phyloP scores from a whole-genome alignment of 805 yeast species.

The Metschnikowia kunwiensis region DNA sequence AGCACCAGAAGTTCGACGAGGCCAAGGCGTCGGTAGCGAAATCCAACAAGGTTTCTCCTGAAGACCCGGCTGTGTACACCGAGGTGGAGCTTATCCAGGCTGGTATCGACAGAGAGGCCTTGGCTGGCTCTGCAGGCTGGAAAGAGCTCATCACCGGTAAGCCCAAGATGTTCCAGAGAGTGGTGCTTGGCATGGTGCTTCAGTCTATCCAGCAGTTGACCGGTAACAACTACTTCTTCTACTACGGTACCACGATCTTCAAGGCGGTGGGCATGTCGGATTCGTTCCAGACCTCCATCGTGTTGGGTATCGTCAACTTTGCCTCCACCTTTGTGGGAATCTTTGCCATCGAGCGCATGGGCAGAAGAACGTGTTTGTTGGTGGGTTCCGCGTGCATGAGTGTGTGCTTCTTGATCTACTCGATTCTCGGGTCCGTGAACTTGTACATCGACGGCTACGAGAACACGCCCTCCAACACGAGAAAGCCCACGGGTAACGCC shows the following conservation, averaged over 20 bases:
- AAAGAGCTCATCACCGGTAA: conserved; percentile 58
- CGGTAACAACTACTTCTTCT: conserved; percentile 64
- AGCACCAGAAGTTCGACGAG: conserved; percentile 46
- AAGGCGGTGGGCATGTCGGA: conserved; percentile 47
- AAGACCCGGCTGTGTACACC: conserved; percentile 51
- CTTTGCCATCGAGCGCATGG: conserved; percentile 47
- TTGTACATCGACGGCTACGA: conserved; percentile 38
- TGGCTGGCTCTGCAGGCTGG: conserved; percentile 68
- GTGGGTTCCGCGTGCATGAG: conserved; percentile 53
- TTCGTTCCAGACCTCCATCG: conserved; percentile 54
- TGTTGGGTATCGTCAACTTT: conserved; percentile 55
- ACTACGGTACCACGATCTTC: conserved; percentile 58
- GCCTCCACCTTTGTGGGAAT: conserved; percentile 53
- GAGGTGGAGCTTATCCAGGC: conserved; percentile 56
- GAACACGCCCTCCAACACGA: conserved; percentile 22
- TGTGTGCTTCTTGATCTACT: conserved; percentile 55
- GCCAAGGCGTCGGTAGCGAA: conserved; percentile 55
- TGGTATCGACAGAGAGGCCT: conserved; percentile 57
- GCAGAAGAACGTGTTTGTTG: conserved; percentile 51
- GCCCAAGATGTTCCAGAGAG: conserved; percentile 57
- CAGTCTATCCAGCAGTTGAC: conserved; percentile 61
- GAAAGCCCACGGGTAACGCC: conserved; percentile 53
- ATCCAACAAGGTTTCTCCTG: conserved; percentile 53
- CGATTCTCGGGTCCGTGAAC: conserved; percentile 55
- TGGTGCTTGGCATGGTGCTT: conserved; percentile 54